A percentile compares a stretch with the other conserved stretches of the same genome.
phyloP scores from a whole-genome alignment of 2,329 filamentous ascomycete species.

The Geosmithia flava region DNA sequence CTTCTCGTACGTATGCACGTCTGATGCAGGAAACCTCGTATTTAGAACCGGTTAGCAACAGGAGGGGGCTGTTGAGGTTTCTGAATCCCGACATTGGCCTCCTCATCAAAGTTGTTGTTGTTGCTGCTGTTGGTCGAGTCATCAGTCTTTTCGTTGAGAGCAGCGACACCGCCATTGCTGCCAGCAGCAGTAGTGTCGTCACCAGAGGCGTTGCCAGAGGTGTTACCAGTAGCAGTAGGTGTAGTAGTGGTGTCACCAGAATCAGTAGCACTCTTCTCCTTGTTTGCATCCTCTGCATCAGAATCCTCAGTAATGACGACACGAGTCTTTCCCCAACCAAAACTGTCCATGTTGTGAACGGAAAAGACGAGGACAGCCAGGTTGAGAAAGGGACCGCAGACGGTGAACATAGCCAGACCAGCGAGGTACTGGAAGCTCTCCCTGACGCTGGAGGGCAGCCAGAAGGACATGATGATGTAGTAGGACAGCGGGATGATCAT shows the following conservation, averaged over 20 bases:
- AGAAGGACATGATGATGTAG: constrained; percentile 10
- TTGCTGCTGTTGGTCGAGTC: neutral
- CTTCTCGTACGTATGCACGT: neutral
- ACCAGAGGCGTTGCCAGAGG: too few species aligned
- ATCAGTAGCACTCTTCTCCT: constrained; percentile 1
- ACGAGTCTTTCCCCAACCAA: constrained; percentile 14
- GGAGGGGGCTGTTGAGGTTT: neutral
- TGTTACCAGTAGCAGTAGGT: neutral
- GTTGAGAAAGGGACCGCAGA: constrained; percentile 11
- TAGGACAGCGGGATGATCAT: constrained; percentile 12
- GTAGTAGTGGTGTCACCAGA: neutral
- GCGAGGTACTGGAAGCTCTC: constrained; percentile 9
- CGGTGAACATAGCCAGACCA: constrained; percentile 9
- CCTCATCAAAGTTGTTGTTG: constrained; percentile 1
- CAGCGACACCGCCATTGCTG: constrained; percentile 3
- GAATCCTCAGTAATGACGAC: constrained; percentile 7
- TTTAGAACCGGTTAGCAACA: neutral
- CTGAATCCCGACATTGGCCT: neutral
- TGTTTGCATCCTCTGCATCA: neutral
- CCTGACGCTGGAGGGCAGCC: constrained; percentile 10
- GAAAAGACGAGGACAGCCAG: constrained; percentile 13
- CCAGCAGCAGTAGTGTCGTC: neutral
- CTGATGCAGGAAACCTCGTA: neutral
- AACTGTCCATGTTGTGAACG: constrained; percentile 12
- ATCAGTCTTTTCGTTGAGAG: too few species aligned